Percentiles rank a stretch among this genome's conserved stretches.
Conservation (phyloP, 208 protist genomes). For the Leishmania turanica region DNA sequence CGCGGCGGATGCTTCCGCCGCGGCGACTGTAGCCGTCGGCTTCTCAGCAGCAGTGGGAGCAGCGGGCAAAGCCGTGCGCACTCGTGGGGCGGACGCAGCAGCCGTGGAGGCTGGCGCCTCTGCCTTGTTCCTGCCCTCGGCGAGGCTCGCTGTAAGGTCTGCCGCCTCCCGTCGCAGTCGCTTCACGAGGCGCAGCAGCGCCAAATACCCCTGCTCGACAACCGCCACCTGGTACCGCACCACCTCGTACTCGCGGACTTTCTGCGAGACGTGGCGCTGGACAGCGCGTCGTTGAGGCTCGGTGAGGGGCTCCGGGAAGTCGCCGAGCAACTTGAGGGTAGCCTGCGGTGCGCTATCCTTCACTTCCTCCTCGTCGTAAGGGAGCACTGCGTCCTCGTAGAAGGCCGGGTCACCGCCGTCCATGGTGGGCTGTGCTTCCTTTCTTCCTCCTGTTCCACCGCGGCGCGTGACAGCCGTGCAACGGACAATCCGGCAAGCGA, state of each 20-base stretch:
- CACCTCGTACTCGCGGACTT: slow-evolving; percentile 43
- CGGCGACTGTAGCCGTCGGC: background rate
- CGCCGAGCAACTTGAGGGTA: slow-evolving; percentile 38
- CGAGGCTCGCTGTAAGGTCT: slow-evolving; percentile 31
- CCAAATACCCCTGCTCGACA: slow-evolving; percentile 48
- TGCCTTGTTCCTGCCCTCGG: slow-evolving; percentile 6
- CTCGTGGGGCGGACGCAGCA: background rate
- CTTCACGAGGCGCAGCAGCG: slow-evolving; percentile 46
- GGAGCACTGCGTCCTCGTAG: slow-evolving; percentile 14
- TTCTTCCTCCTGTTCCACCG: background rate
- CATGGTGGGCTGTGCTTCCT: background rate
- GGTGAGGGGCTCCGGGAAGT: slow-evolving; percentile 78
- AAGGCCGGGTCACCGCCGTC: slow-evolving; percentile 14
- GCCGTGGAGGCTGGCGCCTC: background rate
- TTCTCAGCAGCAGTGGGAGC: background rate
- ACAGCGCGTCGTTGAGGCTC: slow-evolving; percentile 45
- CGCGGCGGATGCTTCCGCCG: background rate
- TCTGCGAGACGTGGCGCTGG: slow-evolving; percentile 38
- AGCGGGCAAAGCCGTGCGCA: background rate
- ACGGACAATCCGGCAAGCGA: background rate
- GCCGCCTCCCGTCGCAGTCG: slow-evolving; percentile 45
- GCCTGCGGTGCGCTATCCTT: slow-evolving; percentile 22
- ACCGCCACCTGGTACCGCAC: slow-evolving; percentile 41
- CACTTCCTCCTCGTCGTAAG: slow-evolving; percentile 7
- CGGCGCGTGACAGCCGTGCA: background rate